Evolutionary conservation across 306 rosid genomes (phyloP), one percentile per base, ranked within the genome.

Genomic region (Lathyrus aphaca): DNA sequence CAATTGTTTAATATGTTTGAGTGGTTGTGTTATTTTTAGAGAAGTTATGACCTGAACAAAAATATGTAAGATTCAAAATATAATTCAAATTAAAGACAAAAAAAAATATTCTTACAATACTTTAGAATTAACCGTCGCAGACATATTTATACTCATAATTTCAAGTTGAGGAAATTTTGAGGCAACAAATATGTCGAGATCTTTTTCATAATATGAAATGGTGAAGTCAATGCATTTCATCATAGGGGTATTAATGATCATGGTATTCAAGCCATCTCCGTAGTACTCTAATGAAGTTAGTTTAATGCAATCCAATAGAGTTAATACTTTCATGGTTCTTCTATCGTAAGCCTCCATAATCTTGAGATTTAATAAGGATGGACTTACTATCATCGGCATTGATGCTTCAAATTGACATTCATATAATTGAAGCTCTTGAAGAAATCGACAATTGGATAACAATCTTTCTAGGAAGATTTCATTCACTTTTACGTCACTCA

Each of bases 141-240:
- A 5, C 15, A 2, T 14, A 8, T n/a, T 4, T 3, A 45, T 1
- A 5, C 15, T 16, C 19, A 15, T 2, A n/a, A 45, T 46, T 15
- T 66, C 71, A 66, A 66, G 71, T 14, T 30, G n/a, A 66, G 59
- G 45, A 48, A 66, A 18, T 10, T 4, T 45, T n/a, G 71, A 27
- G 11, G 11, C 2, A 19, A 45, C 12, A 17, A 49, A 18, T 15
- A 17, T n/a, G 10, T 46, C 3, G 11, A 13, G 30, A 10, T 29
- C 19, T 5, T 5, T 1, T 4, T 10, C 12, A 0, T 12, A 10
- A 5, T 1, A 1, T n/a, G n/a, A n/a, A 66, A 15, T 3, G 8
- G 3, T 44, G 11, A 44, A 18, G 4, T n/a, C 0, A 29, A 48
- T 17, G 25, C 11, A 48, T 6, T 66, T 66, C 30, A 66, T 3